Conservation (phyloP, 2,329 filamentous ascomycete species). For the Alternaria consortialis region DNA sequence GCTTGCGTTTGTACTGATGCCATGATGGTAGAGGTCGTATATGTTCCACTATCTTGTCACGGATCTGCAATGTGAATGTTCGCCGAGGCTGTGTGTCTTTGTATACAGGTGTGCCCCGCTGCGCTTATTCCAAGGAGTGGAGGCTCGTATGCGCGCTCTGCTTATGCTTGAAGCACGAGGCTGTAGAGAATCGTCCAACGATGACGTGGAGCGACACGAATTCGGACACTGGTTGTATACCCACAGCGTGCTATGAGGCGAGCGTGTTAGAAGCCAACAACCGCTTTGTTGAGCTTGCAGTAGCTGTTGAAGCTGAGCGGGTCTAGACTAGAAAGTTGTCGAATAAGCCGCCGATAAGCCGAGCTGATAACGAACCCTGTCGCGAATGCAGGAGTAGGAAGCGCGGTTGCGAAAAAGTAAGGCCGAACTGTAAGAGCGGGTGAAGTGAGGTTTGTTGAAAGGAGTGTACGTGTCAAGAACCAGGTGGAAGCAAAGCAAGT, state of each 20-base stretch:
- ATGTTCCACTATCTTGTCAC: neutral
- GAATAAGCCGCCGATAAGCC: conserved; percentile 43
- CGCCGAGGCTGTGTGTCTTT: neutral
- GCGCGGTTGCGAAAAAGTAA: conserved; percentile 8
- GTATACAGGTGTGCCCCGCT: conserved; percentile 19
- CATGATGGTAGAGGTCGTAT: conserved; percentile 30
- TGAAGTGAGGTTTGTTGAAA: conserved; percentile 1
- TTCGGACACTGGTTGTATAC: neutral
- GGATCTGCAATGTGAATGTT: conserved; percentile 1
- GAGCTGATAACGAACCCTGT: conserved; percentile 48
- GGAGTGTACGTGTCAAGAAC: conserved; percentile 19
- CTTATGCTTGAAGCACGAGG: conserved; percentile 11
- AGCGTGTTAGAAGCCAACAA: conserved; percentile 1
- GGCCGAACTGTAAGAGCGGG: neutral
- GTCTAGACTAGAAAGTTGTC: conserved; percentile 37
- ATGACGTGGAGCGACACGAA: conserved; percentile 1
- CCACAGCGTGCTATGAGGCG: neutral
- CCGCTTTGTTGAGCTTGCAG: conserved; percentile 5
- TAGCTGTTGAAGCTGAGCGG: conserved; percentile 20
- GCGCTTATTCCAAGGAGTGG: conserved; percentile 7
- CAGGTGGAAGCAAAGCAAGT: conserved; percentile 8
- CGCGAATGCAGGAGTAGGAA: conserved; percentile 6
- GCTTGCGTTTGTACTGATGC: conserved; percentile 36
- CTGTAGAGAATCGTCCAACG: conserved; percentile 10
- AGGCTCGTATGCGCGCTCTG: conserved; percentile 12